Percentiles rank a stretch among this genome's conserved stretches.
phyloP scores from a whole-genome alignment of 139 green algal genomes.

The Chlorella vulgaris region DNA sequence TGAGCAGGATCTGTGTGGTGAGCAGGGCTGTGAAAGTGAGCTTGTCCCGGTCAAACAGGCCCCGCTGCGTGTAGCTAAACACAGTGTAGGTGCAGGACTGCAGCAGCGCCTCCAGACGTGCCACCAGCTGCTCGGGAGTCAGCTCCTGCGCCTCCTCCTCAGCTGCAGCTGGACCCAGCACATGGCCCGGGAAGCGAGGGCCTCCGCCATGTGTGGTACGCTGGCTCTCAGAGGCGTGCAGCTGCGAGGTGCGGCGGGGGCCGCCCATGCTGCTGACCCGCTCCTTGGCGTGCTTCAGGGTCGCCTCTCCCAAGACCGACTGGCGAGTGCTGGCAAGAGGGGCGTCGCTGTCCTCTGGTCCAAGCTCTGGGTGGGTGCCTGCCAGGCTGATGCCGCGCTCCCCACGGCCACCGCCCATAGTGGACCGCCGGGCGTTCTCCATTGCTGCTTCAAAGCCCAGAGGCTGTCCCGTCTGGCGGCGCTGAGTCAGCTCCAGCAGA shows the following conservation, averaged over 20 bases:
- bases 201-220: too few relatives aligned
- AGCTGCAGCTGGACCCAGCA: not conserved
- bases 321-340: not conserved
- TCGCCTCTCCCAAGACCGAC: not conserved
- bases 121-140: constrained; percentile 74
- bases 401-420: not conserved
- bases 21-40: constrained; percentile 88
- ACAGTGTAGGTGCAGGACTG: constrained; percentile 53
- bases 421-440: constrained; percentile 8
- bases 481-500: not conserved
- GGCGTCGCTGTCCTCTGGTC: not conserved
- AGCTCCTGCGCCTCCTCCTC: constrained; percentile 17
- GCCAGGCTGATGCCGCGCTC: not conserved
- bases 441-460: not conserved
- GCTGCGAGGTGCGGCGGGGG: not conserved
- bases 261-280: not conserved
- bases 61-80: constrained; percentile 48
- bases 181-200: not conserved
- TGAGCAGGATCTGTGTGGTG: constrained; percentile 77
- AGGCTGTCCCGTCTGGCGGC: constrained; percentile 10
- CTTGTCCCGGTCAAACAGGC: constrained; percentile 95
- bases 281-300: not conserved
- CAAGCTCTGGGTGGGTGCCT: not conserved
- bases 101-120: constrained; percentile 66
- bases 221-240: not conserved